Percentiles rank a stretch among this genome's conserved stretches.
These are phyloP conservation scores for Stachybotrys elegans DNA, from an alignment of 2,329 filamentous ascomycete species.

Conservation along the genomic window DNA sequence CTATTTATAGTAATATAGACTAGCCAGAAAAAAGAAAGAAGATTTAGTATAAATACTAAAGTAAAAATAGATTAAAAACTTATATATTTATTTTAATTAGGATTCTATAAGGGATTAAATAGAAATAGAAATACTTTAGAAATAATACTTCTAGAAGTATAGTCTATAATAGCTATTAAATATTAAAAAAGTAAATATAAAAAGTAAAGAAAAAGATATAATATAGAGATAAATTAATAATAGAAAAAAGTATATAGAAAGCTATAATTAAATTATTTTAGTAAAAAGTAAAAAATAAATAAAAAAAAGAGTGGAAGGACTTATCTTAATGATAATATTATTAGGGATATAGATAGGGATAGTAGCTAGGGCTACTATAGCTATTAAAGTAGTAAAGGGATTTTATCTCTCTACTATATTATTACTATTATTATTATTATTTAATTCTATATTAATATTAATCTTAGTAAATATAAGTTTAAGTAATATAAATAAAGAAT, in stretches of 20 bases:
- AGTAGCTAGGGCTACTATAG: not conserved
- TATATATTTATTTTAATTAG: conserved; percentile 3
- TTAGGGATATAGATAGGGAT: not conserved
- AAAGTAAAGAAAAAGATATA: not conserved
- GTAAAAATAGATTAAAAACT: not conserved
- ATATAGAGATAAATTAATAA: conserved; percentile 1
- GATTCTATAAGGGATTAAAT: conserved; percentile 3
- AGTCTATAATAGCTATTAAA: conserved; percentile 3
- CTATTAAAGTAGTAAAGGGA: not conserved
- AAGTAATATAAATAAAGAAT: no score
- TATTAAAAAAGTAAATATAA: conserved; percentile 1
- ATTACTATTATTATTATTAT: not conserved
- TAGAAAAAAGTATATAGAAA: conserved; percentile 2
- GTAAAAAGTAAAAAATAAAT: not conserved
- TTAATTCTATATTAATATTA: not conserved
- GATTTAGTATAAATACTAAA: conserved; percentile 3
- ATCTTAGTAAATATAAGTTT: not conserved
- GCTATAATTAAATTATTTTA: conserved; percentile 1
- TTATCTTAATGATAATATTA: not conserved
- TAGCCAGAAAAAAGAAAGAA: conserved; percentile 4
- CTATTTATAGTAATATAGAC: conserved; percentile 3
- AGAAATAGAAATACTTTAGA: conserved; percentile 1
- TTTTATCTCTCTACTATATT: not conserved
- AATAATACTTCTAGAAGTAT: not conserved
- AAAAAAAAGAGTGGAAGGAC: no score